Evolutionary conservation across 495 filamentous ascomycete genomes (phyloP).

Genomic region (Saxophila tyrrhenica): DNA sequence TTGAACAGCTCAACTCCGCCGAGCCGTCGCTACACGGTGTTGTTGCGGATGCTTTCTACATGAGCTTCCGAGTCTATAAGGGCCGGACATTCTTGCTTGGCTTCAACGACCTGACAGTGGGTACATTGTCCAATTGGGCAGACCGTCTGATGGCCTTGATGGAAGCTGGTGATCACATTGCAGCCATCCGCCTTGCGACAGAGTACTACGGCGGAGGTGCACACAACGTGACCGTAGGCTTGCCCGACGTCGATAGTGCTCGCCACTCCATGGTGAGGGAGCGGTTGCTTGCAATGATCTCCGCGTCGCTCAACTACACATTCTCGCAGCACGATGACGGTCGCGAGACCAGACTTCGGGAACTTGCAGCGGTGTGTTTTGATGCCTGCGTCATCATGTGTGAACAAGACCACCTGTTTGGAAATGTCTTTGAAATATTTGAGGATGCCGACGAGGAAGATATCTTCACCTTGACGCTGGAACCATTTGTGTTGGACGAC

Average conservation of each 20-base stretch:
- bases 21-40: conserved; percentile 87
- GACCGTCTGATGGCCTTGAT: conserved; percentile 90
- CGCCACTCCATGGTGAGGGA: conserved; percentile 77
- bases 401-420: conserved; percentile 74
- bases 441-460: conserved; percentile 61
- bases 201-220: conserved; percentile 80
- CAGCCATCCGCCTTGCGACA: conserved; percentile 79
- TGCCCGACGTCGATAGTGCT: conserved; percentile 69
- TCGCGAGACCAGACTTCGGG: conserved; percentile 37
- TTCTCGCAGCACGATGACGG: conserved; percentile 45
- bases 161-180: conserved; percentile 89
- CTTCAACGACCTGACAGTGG: conserved; percentile 79
- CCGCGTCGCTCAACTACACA: conserved; percentile 81
- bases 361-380: conserved; percentile 76
- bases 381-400: conserved; percentile 64
- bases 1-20: conserved; percentile 80
- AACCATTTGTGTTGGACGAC: conserved; percentile 71
- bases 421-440: conserved; percentile 80
- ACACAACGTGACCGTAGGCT: conserved; percentile 82
- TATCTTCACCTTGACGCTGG: conserved; percentile 76
- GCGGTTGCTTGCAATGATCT: conserved; percentile 86
- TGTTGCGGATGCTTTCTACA: conserved; percentile 93
- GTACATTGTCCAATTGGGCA: conserved; percentile 94
- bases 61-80: conserved; percentile 94
- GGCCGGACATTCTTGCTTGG: conserved; percentile 85